These are phyloP conservation scores for Wickerhamiella galacta DNA, from an alignment of 805 yeast genomes.

Conservation along the genomic window DNA sequence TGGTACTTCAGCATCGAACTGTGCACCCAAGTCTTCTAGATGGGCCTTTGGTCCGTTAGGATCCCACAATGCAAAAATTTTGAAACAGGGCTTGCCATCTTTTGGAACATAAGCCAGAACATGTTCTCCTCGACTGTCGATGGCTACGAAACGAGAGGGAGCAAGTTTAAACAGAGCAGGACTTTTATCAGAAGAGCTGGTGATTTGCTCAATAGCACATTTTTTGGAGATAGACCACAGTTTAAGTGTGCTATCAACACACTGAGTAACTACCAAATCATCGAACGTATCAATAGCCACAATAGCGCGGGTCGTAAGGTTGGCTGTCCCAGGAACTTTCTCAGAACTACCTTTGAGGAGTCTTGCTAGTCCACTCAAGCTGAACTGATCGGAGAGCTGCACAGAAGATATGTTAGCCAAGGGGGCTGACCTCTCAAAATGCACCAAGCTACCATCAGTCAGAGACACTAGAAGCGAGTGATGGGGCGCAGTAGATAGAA, in stretches of 20 bases:
- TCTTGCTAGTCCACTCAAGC: slow-evolving; percentile 15
- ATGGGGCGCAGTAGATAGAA: slow-evolving; percentile 31
- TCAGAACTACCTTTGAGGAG: slow-evolving; percentile 21
- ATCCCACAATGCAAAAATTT: not conserved
- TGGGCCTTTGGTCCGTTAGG: not conserved
- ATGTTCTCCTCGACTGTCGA: slow-evolving; percentile 1
- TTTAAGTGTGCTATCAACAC: slow-evolving; percentile 37
- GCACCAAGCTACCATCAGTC: slow-evolving; percentile 60
- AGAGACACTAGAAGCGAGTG: slow-evolving; percentile 39
- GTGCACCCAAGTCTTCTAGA: not conserved
- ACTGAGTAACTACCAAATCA: slow-evolving; percentile 29
- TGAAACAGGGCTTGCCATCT: not conserved
- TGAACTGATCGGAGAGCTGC: slow-evolving; percentile 13
- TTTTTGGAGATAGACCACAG: slow-evolving; percentile 39
- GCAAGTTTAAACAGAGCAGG: slow-evolving; percentile 2
- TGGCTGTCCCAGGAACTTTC: slow-evolving; percentile 28
- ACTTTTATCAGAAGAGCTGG: not conserved
- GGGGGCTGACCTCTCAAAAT: slow-evolving; percentile 14
- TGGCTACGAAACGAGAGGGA: slow-evolving; percentile 9
- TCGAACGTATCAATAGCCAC: slow-evolving; percentile 22
- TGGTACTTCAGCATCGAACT: not conserved
- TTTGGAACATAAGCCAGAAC: not conserved
- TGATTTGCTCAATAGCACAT: slow-evolving; percentile 14
- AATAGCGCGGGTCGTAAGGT: slow-evolving; percentile 24
- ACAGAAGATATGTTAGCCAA: slow-evolving; percentile 26